A percentile compares a stretch with the other conserved stretches of the same genome.
Conservation (phyloP, 2,329 filamentous ascomycete genomes). For the Metarhizium robertsii region DNA sequence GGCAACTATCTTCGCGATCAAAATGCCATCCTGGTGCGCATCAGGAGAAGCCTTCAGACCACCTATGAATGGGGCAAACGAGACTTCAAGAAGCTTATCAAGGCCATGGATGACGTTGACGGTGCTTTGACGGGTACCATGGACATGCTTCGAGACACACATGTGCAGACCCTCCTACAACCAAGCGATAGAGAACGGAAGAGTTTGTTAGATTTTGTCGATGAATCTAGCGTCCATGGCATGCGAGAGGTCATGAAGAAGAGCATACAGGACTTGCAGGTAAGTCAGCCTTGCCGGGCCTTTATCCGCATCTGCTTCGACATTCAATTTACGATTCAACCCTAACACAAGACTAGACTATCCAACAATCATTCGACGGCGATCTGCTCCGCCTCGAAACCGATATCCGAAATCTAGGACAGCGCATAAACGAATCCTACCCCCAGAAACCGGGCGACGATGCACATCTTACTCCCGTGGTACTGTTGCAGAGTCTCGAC, state of each 20-base stretch:
- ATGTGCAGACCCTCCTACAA: constrained; percentile 55
- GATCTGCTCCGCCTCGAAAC: constrained; percentile 68
- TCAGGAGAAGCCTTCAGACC: constrained; percentile 41
- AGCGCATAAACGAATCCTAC: constrained; percentile 38
- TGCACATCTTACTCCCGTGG: constrained; percentile 32
- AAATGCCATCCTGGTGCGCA: constrained; percentile 38
- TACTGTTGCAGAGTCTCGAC: constrained; percentile 55
- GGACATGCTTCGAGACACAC: constrained; percentile 51
- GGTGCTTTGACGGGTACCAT: constrained; percentile 57
- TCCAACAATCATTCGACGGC: constrained; percentile 66
- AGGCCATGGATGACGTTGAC: constrained; percentile 58
- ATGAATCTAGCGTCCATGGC: constrained; percentile 58
- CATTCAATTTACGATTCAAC: neutral
- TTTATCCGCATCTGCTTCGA: constrained; percentile 9
- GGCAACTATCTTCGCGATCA: constrained; percentile 51
- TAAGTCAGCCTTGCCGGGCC: constrained; percentile 18
- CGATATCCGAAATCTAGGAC: constrained; percentile 58
- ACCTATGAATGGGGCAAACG: constrained; percentile 49
- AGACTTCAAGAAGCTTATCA: constrained; percentile 53
- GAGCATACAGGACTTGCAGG: constrained; percentile 63
- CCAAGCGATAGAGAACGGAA: constrained; percentile 49
- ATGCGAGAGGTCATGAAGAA: constrained; percentile 59
- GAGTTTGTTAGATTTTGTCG: constrained; percentile 66
- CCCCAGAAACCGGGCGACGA: constrained; percentile 22
- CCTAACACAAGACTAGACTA: constrained; percentile 29